Evolutionary conservation across 2,329 filamentous ascomycete species (phyloP), one percentile per base, ranked within the genome.

Genomic region (Ceratocystiopsis brevicomis): DNA sequence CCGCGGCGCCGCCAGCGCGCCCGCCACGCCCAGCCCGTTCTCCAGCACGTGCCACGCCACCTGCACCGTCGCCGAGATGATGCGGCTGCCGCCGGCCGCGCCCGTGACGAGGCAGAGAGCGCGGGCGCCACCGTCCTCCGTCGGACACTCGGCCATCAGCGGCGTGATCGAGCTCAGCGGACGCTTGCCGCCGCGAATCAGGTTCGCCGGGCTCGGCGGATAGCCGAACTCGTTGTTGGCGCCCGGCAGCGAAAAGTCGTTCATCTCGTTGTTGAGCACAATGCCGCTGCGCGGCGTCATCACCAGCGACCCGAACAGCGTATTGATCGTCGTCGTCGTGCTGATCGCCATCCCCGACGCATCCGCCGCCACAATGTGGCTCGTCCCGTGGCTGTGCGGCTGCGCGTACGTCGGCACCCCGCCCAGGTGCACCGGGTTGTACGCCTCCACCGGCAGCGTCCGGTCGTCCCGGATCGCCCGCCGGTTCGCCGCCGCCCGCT

Each of bases 181-280:
- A 0, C 88, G 74, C 60, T 95, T 95, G 40, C 74, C 69, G 0
- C 84, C 76, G 6, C 76, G 71, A 57, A 95, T 76, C 57, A 76
- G 95, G 66, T 96, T 95, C 38, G 78, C 71, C 4, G 76, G 73
- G 1, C 75, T 78, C 2, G 88, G 86, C 38, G 78, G 71, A 61
- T 85, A 94, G 42, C 85, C 86, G 56, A 95, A 96, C 21, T 78
- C 75, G 57, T 94, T 94, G 45, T 67, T 69, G 2, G 69, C 63
- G 43, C 74, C 74, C 0, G 88, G 87, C 53, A 93, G 86, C 40
- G 78, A 84, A 64, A 95, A 95, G 62, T 93, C 85, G 64, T 78
- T 71, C 68, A 74, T 74, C 59, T 79, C 69, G 57, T 76, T 67
- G 59, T 77, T 79, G 59, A 92, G 73, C 44, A 92, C 83, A 45